These are phyloP conservation scores for Talaromyces sp. DNA, from an alignment of 2,329 filamentous ascomycete species.

Conservation along the genomic window DNA sequence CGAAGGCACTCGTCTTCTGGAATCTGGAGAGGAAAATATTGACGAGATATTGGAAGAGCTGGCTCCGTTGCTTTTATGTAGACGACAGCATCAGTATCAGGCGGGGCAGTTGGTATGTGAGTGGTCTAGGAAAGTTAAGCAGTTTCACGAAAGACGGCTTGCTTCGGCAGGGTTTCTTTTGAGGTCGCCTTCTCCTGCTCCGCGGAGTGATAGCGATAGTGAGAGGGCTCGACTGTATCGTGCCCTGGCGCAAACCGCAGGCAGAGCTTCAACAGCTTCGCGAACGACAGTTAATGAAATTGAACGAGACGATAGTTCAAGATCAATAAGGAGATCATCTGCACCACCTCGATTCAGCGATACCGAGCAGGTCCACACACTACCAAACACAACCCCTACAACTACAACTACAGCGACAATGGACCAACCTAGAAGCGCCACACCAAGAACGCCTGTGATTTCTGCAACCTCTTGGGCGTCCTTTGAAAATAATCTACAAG, in stretches of 20 bases:
- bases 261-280: too few relatives aligned
- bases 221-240: background rate
- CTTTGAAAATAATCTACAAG: background rate
- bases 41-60: constrained; percentile 24
- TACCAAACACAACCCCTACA: background rate
- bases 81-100: constrained; percentile 24
- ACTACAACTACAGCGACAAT: background rate
- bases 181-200: background rate
- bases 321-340: background rate
- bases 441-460: background rate
- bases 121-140: constrained; percentile 7
- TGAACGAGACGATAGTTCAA: background rate
- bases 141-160: constrained; percentile 7
- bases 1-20: constrained; percentile 10
- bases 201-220: too few relatives aligned
- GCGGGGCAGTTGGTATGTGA: constrained; percentile 12
- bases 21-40: constrained; percentile 14
- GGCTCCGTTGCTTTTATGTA: constrained; percentile 28
- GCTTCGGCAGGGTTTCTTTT: background rate
- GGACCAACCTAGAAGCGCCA: background rate
- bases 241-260: background rate
- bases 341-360: background rate
- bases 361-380: background rate
- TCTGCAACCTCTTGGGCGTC: background rate
- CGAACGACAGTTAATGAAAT: background rate